These are phyloP conservation scores for Penicillium griseofulvum DNA, from an alignment of 2,329 filamentous ascomycete species.

Conservation along the genomic window DNA sequence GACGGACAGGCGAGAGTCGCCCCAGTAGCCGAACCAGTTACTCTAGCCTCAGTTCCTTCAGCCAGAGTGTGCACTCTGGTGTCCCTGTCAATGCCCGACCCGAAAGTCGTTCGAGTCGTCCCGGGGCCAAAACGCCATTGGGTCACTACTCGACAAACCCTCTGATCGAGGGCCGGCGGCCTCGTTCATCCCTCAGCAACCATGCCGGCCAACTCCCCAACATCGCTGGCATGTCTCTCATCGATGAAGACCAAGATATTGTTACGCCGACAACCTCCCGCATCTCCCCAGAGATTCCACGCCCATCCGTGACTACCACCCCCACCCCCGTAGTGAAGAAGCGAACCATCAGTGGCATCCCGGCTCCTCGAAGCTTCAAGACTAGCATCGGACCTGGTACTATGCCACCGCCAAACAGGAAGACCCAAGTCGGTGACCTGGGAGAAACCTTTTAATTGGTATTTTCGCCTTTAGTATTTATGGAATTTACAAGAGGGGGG, in stretches of 20 bases:
- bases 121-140: conserved; percentile 62
- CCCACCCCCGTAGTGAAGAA: conserved; percentile 48
- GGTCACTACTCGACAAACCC: conserved; percentile 53
- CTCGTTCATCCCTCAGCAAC: conserved; percentile 69
- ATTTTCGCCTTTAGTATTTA: background rate
- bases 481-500: background rate
- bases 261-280: conserved; percentile 46
- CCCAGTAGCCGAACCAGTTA: conserved; percentile 71
- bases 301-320: conserved; percentile 49
- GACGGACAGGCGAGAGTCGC: conserved; percentile 54
- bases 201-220: conserved; percentile 56
- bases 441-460: conserved; percentile 56
- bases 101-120: conserved; percentile 63
- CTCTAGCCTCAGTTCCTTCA: conserved; percentile 47
- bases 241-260: conserved; percentile 51
- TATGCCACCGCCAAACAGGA: conserved; percentile 50
- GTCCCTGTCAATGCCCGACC: conserved; percentile 52
- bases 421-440: conserved; percentile 53
- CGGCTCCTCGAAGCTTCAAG: conserved; percentile 40
- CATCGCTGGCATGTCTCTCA: conserved; percentile 54
- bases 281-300: conserved; percentile 32
- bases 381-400: conserved; percentile 42
- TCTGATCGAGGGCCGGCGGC: conserved; percentile 54
- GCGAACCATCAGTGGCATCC: conserved; percentile 51
- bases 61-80: conserved; percentile 39